These are phyloP conservation scores for Tolypocladium album DNA, from an alignment of 2,329 filamentous ascomycete genomes.

Conservation along the genomic window DNA sequence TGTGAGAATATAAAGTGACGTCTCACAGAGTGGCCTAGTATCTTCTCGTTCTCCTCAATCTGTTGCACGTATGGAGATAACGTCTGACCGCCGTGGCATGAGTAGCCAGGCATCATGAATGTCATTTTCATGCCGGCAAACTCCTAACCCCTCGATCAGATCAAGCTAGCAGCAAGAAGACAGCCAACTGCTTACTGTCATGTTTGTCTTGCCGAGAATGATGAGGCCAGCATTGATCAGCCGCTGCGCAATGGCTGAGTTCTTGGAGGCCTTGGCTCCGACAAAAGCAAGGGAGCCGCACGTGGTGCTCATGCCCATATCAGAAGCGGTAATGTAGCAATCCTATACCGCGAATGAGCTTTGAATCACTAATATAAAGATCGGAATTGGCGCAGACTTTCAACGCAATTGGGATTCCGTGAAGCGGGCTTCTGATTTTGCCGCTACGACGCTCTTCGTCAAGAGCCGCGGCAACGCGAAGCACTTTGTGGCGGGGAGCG, in stretches of 20 bases:
- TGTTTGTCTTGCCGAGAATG: constrained; percentile 10
- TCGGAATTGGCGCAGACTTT: constrained; percentile 7
- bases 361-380: background rate
- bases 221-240: constrained; percentile 9
- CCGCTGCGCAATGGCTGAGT: constrained; percentile 6
- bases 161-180: background rate
- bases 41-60: constrained; percentile 7
- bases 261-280: constrained; percentile 2
- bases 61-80: constrained; percentile 14
- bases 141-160: constrained; percentile 1
- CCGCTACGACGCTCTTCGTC: constrained; percentile 11
- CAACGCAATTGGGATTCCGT: constrained; percentile 13
- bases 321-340: constrained; percentile 6
- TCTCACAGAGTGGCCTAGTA: constrained; percentile 8
- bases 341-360: constrained; percentile 2
- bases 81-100: constrained; percentile 12
- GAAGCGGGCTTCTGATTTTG: constrained; percentile 8
- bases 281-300: constrained; percentile 8
- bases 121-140: constrained; percentile 10
- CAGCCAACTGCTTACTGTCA: constrained; percentile 4
- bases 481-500: constrained; percentile 2
- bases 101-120: constrained; percentile 7
- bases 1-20: background rate
- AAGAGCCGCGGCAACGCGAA: constrained; percentile 4
- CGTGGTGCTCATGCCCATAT: constrained; percentile 11